phyloP scores from a whole-genome alignment of 306 rosid genomes.

The Carpinus fangiana region DNA sequence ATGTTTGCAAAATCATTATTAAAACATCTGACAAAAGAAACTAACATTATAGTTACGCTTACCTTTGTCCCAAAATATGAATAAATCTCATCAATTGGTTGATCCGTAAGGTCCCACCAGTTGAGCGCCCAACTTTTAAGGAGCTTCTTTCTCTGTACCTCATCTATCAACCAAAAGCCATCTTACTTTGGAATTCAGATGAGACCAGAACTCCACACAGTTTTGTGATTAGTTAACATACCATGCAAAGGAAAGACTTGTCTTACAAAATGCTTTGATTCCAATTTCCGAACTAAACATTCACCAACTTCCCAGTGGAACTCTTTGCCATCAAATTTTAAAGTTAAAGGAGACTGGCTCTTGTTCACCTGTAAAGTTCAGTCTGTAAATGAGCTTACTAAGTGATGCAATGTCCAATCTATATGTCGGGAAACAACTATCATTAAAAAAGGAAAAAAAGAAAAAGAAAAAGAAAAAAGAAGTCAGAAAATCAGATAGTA shows the following conservation, averaged over 20 bases:
- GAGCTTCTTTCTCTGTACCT: conserved; percentile 74
- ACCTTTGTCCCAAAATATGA: conserved; percentile 93
- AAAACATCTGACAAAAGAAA: conserved; percentile 12
- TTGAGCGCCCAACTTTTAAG: conserved; percentile 78
- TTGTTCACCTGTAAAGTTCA: conserved; percentile 64
- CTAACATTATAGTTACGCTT: conserved; percentile 19
- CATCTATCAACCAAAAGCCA: conserved; percentile 61
- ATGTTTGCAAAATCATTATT: conserved; percentile 21
- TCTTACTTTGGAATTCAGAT: conserved; percentile 27
- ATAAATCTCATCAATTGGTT: conserved; percentile 86
- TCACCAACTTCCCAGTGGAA: conserved; percentile 76
- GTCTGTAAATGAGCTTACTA: conserved; percentile 4
- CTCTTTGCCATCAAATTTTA: conserved; percentile 60
- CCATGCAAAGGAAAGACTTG: conserved; percentile 95
- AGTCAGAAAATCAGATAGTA: not conserved
- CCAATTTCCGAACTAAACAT: conserved; percentile 66
- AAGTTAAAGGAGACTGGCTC: conserved; percentile 36
- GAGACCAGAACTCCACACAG: conserved; percentile 21
- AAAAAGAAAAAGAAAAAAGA: no score
- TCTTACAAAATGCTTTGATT: conserved; percentile 66
- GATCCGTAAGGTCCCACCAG: conserved; percentile 84
- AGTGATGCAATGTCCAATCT: not conserved
- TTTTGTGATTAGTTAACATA: conserved; percentile 40
- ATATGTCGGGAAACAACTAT: not conserved
- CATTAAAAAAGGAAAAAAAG: not conserved